Evolutionary conservation across 176 grass and related monocot species (phyloP).

Genomic region (Oryza officinalis): DNA sequence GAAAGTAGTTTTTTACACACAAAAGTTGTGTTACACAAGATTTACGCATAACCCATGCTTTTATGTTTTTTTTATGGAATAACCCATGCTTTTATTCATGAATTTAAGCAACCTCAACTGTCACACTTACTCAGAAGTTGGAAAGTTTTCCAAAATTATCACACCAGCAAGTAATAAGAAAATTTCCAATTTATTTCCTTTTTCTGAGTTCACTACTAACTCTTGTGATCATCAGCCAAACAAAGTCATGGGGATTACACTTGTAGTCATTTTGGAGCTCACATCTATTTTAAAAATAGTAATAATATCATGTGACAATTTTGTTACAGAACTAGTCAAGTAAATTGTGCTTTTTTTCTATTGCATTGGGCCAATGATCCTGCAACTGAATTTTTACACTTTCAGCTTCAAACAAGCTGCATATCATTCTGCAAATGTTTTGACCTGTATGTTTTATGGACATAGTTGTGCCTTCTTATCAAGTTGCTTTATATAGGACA

Average conservation of each 20-base stretch:
- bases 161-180: not conserved
- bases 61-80: not conserved
- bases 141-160: not conserved
- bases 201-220: not conserved
- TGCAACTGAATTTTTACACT: not conserved
- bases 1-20: conserved; percentile 11
- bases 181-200: not conserved
- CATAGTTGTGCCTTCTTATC: not conserved
- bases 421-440: not conserved
- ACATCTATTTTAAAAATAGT: not conserved
- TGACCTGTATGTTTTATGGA: not conserved
- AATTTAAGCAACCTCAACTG: not conserved
- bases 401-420: not conserved
- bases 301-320: not conserved
- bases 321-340: not conserved
- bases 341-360: not conserved
- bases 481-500: not conserved
- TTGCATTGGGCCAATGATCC: not conserved
- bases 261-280: not conserved
- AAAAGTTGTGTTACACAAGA: not conserved
- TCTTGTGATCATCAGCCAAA: not conserved
- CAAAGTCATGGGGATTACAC: not conserved
- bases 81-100: not conserved
- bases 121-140: not conserved
- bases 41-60: not conserved